phyloP scores from a whole-genome alignment of 345 rosid genomes.

The Triadica sebifera region DNA sequence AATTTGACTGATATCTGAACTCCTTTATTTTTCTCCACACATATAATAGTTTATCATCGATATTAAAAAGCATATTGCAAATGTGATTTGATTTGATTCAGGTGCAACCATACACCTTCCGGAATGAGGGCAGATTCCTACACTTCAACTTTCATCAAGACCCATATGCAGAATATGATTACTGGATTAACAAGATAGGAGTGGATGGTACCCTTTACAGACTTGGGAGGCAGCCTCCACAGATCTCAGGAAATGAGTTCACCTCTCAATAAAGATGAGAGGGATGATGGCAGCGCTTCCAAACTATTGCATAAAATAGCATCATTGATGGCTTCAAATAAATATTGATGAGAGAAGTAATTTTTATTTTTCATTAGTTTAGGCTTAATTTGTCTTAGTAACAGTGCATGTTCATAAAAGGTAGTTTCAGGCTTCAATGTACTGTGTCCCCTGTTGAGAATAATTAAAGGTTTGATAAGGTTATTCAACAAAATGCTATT shows the following conservation, averaged over 20 bases:
- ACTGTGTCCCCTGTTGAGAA: too few relatives aligned
- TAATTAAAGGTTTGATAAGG: too few relatives aligned
- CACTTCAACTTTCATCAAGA: constrained; percentile 73
- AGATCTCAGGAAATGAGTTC: constrained; percentile 57
- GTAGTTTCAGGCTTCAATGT: background rate
- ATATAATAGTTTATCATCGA: too few relatives aligned
- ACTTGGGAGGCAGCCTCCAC: constrained; percentile 83
- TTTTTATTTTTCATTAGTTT: constrained; percentile 9
- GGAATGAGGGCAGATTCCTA: constrained; percentile 60
- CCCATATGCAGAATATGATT: constrained; percentile 63
- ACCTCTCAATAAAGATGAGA: constrained; percentile 32
- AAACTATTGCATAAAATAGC: constrained; percentile 48
- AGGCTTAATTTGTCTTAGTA: background rate
- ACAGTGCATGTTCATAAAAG: background rate
- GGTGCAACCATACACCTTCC: constrained; percentile 93
- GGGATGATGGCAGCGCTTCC: constrained; percentile 24
- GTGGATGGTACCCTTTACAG: constrained; percentile 93
- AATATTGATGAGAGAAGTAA: constrained; percentile 22
- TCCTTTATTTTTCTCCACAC: too few relatives aligned
- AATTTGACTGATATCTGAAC: background rate
- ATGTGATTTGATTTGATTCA: constrained; percentile 21
- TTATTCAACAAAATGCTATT: too few relatives aligned
- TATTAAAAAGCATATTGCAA: background rate
- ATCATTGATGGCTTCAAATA: constrained; percentile 39
- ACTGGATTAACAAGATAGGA: constrained; percentile 75